Evolutionary conservation across 1,284 basidiomycete species (phyloP).

Genomic region (Boletus subluridellus): DNA sequence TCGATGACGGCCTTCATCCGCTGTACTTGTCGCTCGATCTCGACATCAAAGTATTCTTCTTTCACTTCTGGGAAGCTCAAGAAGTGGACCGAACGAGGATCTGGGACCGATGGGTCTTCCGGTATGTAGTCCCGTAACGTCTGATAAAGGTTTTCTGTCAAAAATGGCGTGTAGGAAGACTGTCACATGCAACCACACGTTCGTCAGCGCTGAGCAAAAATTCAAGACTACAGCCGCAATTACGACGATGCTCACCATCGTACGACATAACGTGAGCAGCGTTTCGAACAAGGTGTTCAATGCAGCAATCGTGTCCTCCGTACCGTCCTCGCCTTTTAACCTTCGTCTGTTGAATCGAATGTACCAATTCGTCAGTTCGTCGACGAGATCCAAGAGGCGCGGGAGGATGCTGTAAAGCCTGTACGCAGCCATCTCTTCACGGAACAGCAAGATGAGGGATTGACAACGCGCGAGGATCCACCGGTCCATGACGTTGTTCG

Average conservation of each 20-base stretch:
- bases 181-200: slow-evolving; percentile 33
- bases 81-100: slow-evolving; percentile 94
- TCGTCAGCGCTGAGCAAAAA: slow-evolving; percentile 9
- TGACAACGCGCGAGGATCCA: slow-evolving; percentile 99
- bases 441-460: slow-evolving; percentile 89
- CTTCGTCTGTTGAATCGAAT: slow-evolving; percentile 98
- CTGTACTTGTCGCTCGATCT: slow-evolving; percentile 92
- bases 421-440: slow-evolving; percentile 95
- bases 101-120: slow-evolving; percentile 63
- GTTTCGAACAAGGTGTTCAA: slow-evolving; percentile 97
- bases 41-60: slow-evolving; percentile 93
- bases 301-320: slow-evolving; percentile 84
- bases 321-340: slow-evolving; percentile 92
- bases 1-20: slow-evolving; percentile 96
- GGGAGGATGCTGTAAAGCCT: slow-evolving; percentile 98
- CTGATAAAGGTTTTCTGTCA: slow-evolving; percentile 97
- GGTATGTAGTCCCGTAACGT: slow-evolving; percentile 84
- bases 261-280: slow-evolving; percentile 89
- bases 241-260: slow-evolving; percentile 63
- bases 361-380: slow-evolving; percentile 99
- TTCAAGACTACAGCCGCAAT: neutral
- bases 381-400: slow-evolving; percentile 87
- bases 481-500: slow-evolving; percentile 95
- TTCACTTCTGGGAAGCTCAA: slow-evolving; percentile 91
- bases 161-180: slow-evolving; percentile 98